phyloP scores from a whole-genome alignment of 768 basidiomycete species.

The Daedalea quercina region DNA sequence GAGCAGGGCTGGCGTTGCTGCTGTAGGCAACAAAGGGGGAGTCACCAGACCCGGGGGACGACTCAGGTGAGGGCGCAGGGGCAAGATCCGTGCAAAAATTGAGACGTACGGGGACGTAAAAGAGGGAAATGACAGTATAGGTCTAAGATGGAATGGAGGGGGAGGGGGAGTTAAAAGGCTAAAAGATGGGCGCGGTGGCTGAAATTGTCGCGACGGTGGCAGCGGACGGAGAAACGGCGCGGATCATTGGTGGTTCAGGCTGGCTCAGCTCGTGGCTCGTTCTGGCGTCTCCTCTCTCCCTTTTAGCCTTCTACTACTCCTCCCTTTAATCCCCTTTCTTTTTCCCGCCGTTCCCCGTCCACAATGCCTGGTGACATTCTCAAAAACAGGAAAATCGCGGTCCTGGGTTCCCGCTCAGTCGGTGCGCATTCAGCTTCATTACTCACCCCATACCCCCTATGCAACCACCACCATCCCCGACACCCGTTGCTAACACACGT shows the following conservation, averaged over 20 bases:
- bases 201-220: neutral
- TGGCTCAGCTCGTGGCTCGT: conserved; percentile 6
- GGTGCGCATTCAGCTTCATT: conserved; percentile 51
- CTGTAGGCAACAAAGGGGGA: neutral
- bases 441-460: no score
- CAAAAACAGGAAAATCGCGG: conserved; percentile 85
- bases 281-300: conserved; percentile 10
- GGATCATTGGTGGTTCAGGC: conserved; percentile 19
- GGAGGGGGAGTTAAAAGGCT: conserved; percentile 9
- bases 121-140: neutral
- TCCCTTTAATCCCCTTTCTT: conserved; percentile 2
- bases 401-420: conserved; percentile 83
- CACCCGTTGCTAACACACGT: conserved; percentile 4
- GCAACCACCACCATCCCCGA: conserved; percentile 14
- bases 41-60: neutral
- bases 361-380: conserved; percentile 35
- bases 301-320: conserved; percentile 1
- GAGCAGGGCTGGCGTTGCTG: neutral
- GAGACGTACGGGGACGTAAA: conserved; percentile 11
- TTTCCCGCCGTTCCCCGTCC: conserved; percentile 8
- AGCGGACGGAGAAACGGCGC: conserved; percentile 21
- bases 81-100: neutral
- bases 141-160: neutral
- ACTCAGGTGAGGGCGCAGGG: neutral
- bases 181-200: conserved; percentile 1